Conservation (phyloP, 176 grass and related monocot genomes). For the Avena eriantha region DNA sequence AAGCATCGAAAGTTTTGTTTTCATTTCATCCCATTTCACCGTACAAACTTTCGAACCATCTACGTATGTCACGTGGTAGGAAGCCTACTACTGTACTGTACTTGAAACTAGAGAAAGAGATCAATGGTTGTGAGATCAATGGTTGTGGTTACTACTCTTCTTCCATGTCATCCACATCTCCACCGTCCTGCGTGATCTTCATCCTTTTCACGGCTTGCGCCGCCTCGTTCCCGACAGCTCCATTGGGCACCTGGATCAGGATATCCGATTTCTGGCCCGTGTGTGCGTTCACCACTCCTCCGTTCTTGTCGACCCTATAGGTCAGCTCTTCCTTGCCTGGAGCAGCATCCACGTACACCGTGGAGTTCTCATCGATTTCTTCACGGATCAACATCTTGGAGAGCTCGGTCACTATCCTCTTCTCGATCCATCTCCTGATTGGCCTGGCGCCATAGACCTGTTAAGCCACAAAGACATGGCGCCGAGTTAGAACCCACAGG, state of each 20-base stretch:
- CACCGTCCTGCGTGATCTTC: conserved; percentile 53
- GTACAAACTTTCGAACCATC: neutral
- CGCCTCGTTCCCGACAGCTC: conserved; percentile 30
- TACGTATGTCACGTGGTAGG: too few relatives aligned
- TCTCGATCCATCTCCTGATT: conserved; percentile 91
- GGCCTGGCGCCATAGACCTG: conserved; percentile 79
- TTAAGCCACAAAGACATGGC: too few relatives aligned
- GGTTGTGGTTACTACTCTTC: conserved; percentile 22
- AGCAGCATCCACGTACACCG: conserved; percentile 70
- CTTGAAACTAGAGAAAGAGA: neutral
- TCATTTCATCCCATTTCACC: neutral
- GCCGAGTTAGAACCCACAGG: conserved; percentile 4
- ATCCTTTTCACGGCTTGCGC: conserved; percentile 64
- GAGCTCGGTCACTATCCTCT: conserved; percentile 76
- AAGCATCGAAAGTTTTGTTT: neutral
- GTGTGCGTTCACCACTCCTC: conserved; percentile 65
- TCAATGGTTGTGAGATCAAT: neutral
- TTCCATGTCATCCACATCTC: conserved; percentile 64
- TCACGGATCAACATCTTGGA: conserved; percentile 91
- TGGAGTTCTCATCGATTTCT: conserved; percentile 86
- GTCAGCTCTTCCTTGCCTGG: conserved; percentile 57
- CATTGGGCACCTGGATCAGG: conserved; percentile 73
- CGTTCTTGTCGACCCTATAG: conserved; percentile 66
- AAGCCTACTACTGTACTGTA: neutral
- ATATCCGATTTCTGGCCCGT: conserved; percentile 78